phyloP scores from a whole-genome alignment of 345 rosid genomes.

The Boechera divaricarpa region DNA sequence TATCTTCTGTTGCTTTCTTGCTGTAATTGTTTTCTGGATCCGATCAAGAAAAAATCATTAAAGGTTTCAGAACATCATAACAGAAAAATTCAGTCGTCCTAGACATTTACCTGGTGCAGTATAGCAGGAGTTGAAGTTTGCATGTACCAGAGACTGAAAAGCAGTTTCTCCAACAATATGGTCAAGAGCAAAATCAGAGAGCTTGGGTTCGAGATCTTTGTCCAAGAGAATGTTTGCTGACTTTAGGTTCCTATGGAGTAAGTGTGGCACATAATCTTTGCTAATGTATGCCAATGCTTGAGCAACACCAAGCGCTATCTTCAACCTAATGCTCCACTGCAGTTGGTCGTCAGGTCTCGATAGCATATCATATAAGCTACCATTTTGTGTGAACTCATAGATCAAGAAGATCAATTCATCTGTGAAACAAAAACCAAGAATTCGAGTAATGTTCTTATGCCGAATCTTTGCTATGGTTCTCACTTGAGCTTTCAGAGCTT shows the following conservation, averaged over 20 bases:
- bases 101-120: conserved; percentile 71
- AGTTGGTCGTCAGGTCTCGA: conserved; percentile 54
- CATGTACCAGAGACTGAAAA: conserved; percentile 63
- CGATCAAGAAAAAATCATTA: conserved; percentile 23
- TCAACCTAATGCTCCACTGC: conserved; percentile 76
- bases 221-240: conserved; percentile 81
- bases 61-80: conserved; percentile 10
- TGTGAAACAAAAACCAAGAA: conserved; percentile 85
- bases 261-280: conserved; percentile 72
- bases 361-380: conserved; percentile 79
- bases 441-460: conserved; percentile 74
- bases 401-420: conserved; percentile 77
- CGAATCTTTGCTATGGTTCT: conserved; percentile 85
- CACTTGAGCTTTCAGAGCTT: conserved; percentile 74
- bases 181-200: conserved; percentile 79
- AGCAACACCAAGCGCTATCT: conserved; percentile 82
- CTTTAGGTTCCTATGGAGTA: conserved; percentile 83
- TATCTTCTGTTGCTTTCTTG: conserved; percentile 81
- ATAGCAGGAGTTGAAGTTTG: conserved; percentile 68
- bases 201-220: conserved; percentile 73
- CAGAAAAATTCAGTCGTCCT: neutral
- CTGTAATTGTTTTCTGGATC: conserved; percentile 71
- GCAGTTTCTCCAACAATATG: conserved; percentile 79
- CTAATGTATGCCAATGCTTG: conserved; percentile 83
- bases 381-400: conserved; percentile 67